Evolutionary conservation across 2,329 filamentous ascomycete species (phyloP), one percentile per base, ranked within the genome.

Genomic region (Aspergillus sp.): DNA sequence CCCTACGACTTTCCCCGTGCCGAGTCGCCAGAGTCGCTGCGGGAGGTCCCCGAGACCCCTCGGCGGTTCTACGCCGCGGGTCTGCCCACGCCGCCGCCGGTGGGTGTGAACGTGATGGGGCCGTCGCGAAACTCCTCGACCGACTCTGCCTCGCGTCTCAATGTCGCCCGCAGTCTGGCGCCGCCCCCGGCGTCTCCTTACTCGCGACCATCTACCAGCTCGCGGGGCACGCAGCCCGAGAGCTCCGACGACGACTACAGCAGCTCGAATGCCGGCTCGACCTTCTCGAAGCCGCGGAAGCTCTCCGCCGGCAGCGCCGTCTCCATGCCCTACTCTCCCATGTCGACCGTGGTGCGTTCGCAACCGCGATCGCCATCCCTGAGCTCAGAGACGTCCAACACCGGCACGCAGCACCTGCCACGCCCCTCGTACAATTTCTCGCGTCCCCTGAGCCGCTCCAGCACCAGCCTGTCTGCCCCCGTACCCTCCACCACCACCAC

Each of bases 381-480:
- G 34, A 86, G 86, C 56, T 97, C 93, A 1, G 90, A 96, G 56
- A 83, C 84, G 47, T 96, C 91, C 2, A 80, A 81, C 42, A 81
- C 75, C 45, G 79, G 82, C 11, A 74, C 71, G 31, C 73, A 77
- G 21, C 73, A 77, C 25, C 72, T 91, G 32, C 84, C 87, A 11
- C 83, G 87, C 14, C 88, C 91, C 1, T 85, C 88, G 0, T 93
- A 95, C 74, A 97, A 99, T 72, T 97, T 97, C 70, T 97, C 94
- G 0, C 83, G 94, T 41, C 94, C 94, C 0, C 75, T 96, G 55
- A 97, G 93, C 70, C 66, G 82, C 11, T 74, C 72, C 2, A 73
- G 70, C 55, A 75, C 71, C 9, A 72, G 59, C 48, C 58, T 73
- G 5, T 73, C 71, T 2, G 66, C 69, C 3, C 63, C 69, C 2